Conservation (phyloP, 1,284 basidiomycete species). For the Stygiomarasmius scandens region DNA sequence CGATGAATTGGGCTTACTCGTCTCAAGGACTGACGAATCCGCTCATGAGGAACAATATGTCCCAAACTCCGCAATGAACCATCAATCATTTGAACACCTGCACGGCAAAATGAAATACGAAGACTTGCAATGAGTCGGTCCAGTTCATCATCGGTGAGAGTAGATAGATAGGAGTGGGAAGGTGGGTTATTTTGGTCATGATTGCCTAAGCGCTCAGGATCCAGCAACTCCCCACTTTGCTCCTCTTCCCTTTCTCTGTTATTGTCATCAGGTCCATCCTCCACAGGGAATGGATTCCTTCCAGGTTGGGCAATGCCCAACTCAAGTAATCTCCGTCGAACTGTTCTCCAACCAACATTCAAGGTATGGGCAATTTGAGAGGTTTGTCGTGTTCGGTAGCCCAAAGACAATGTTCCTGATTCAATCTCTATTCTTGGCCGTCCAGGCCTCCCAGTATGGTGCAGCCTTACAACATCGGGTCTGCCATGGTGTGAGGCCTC, state of each 20-base stretch:
- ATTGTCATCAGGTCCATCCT: background rate
- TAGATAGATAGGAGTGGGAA: conserved; percentile 1
- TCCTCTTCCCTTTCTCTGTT: background rate
- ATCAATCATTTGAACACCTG: conserved; percentile 28
- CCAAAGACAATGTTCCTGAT: conserved; percentile 26
- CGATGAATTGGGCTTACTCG: conserved; percentile 27
- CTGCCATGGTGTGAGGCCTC: conserved; percentile 24
- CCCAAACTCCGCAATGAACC: conserved; percentile 26
- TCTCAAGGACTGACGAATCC: conserved; percentile 20
- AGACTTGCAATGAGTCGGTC: conserved; percentile 13
- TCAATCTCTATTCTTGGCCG: conserved; percentile 27
- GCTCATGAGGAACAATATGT: conserved; percentile 20
- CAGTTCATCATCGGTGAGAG: conserved; percentile 7
- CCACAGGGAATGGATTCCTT: conserved; percentile 8
- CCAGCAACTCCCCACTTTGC: conserved; percentile 12
- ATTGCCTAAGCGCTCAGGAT: background rate
- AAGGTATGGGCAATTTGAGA: conserved; percentile 25
- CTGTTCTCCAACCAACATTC: conserved; percentile 19
- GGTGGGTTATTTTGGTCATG: background rate
- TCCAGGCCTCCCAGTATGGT: conserved; percentile 22
- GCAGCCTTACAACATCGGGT: conserved; percentile 10
- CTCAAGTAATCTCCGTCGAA: conserved; percentile 24
- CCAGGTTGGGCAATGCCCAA: conserved; percentile 24
- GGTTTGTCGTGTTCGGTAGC: conserved; percentile 22
- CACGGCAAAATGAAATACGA: conserved; percentile 12